Conservation (phyloP, 192 early-diverging fungal species). For the Backusella morwellensis region DNA sequence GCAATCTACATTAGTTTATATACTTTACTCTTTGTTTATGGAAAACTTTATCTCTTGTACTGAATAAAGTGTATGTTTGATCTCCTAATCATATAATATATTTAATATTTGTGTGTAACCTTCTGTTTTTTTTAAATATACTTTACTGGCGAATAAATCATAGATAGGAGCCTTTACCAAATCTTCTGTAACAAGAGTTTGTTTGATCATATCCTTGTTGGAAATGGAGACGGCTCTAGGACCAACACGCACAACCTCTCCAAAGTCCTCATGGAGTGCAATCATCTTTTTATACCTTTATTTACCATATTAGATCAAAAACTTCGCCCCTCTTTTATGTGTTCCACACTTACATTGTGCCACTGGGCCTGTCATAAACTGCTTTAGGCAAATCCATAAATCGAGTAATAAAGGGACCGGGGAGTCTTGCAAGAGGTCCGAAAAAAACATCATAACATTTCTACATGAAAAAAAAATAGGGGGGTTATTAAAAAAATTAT, state of each 20-base stretch:
- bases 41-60: slow-evolving; percentile 33
- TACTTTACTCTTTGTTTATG: slow-evolving; percentile 34
- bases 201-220: slow-evolving; percentile 41
- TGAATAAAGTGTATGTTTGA: slow-evolving; percentile 26
- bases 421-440: slow-evolving; percentile 16
- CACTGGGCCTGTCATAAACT: slow-evolving; percentile 6
- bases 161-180: slow-evolving; percentile 10
- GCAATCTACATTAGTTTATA: background rate
- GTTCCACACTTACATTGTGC: slow-evolving; percentile 8
- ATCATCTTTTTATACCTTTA: slow-evolving; percentile 11
- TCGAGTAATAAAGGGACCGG: slow-evolving; percentile 22
- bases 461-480: background rate
- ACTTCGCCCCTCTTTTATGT: no score
- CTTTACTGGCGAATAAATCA: slow-evolving; percentile 7
- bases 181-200: slow-evolving; percentile 29
- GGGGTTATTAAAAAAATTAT: background rate
- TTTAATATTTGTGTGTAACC: background rate
- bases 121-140: background rate
- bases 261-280: slow-evolving; percentile 35
- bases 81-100: slow-evolving; percentile 1
- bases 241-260: slow-evolving; percentile 37
- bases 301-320: background rate
- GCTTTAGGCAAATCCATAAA: slow-evolving; percentile 13
- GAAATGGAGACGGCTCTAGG: slow-evolving; percentile 35
- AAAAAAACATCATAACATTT: slow-evolving; percentile 27